These are phyloP conservation scores for Talaromyces verruculosus DNA, from an alignment of 2,329 filamentous ascomycete genomes.

Conservation along the genomic window DNA sequence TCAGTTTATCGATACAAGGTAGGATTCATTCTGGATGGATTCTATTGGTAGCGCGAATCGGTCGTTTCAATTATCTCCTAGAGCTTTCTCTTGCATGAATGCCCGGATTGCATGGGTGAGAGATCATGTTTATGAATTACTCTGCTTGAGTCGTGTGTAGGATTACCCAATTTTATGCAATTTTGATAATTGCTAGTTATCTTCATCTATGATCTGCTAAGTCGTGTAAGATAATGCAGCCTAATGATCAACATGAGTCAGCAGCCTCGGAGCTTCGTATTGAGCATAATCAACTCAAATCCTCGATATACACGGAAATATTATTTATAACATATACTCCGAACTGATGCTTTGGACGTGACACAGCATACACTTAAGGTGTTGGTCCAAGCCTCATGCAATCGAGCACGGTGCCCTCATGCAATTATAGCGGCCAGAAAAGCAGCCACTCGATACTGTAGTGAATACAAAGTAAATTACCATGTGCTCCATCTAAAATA, in stretches of 20 bases:
- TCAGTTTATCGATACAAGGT: not conserved
- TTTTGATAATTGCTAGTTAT: not conserved
- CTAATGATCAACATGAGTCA: not conserved
- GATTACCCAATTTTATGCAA: not conserved
- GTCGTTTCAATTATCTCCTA: not conserved
- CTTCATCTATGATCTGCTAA: not conserved
- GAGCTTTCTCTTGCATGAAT: not conserved
- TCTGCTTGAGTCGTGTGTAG: not conserved
- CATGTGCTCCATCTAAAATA: not conserved
- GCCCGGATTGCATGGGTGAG: no score
- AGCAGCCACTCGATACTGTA: not conserved
- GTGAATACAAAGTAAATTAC: not conserved
- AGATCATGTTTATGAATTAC: no score
- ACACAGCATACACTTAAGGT: not conserved
- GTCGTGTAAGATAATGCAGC: not conserved
- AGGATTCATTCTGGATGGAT: not conserved
- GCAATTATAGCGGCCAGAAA: not conserved
- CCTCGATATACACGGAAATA: not conserved
- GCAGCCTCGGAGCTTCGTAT: not conserved
- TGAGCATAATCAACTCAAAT: not conserved
- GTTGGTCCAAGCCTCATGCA: not conserved
- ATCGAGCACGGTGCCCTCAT: not conserved
- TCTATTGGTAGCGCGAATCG: not conserved
- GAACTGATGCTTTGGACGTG: not conserved
- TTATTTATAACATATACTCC: no score